Evolutionary conservation across 2,329 filamentous ascomycete species (phyloP).

Genomic region (Penicillium sp.): DNA sequence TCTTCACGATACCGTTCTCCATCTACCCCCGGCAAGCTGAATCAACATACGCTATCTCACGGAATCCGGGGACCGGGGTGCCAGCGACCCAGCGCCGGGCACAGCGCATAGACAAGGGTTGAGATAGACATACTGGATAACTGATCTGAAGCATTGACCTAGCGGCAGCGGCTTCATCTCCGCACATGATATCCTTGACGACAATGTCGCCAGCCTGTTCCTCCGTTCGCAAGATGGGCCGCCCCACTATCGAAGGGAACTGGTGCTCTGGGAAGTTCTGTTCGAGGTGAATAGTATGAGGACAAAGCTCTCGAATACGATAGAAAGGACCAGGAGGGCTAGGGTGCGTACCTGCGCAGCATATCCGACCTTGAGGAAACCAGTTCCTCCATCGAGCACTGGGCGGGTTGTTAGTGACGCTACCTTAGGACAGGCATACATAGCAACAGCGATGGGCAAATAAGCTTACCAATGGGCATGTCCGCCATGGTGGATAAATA

Average conservation of each 20-base stretch:
- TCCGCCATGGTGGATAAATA: slow-evolving; percentile 48
- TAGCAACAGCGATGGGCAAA: slow-evolving; percentile 11
- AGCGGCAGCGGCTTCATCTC: slow-evolving; percentile 94
- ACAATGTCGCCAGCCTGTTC: slow-evolving; percentile 76
- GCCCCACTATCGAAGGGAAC: slow-evolving; percentile 96
- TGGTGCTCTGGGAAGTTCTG: slow-evolving; percentile 99
- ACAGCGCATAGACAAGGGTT: background rate
- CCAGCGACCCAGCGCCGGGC: slow-evolving; percentile 3
- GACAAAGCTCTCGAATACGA: background rate
- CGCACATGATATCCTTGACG: slow-evolving; percentile 99
- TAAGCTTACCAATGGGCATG: slow-evolving; percentile 53
- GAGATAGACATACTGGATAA: slow-evolving; percentile 71
- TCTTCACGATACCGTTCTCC: slow-evolving; percentile 99
- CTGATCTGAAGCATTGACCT: slow-evolving; percentile 98
- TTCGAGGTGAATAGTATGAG: slow-evolving; percentile 14
- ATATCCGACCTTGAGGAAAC: slow-evolving; percentile 99
- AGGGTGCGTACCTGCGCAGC: slow-evolving; percentile 72
- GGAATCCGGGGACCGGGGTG: slow-evolving; percentile 13
- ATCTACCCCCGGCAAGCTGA: slow-evolving; percentile 60
- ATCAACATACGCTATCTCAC: slow-evolving; percentile 28
- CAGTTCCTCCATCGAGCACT: slow-evolving; percentile 99
- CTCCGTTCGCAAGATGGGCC: slow-evolving; percentile 95
- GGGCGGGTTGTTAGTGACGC: slow-evolving; percentile 31
- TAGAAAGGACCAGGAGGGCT: slow-evolving; percentile 31
- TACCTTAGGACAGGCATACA: slow-evolving; percentile 19